A percentile compares a stretch with the other conserved stretches of the same genome.
These are phyloP conservation scores for Vanrija pseudolonga DNA, from an alignment of 1,284 basidiomycete species.

Conservation along the genomic window DNA sequence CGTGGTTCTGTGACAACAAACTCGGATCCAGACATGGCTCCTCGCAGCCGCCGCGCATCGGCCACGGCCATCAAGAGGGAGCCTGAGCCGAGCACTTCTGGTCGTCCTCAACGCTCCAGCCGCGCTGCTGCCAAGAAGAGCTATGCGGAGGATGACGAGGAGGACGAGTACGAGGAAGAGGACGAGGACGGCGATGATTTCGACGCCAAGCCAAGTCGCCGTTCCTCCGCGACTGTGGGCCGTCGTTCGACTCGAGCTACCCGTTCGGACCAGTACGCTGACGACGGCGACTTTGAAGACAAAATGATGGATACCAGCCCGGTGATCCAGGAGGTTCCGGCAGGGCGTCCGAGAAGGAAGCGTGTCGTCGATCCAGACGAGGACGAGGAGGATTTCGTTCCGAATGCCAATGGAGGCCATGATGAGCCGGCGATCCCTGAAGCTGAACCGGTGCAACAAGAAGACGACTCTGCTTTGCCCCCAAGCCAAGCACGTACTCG, in stretches of 20 bases:
- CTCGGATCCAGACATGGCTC: background rate
- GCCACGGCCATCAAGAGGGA: constrained; percentile 1
- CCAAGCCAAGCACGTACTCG: background rate
- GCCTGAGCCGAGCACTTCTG: background rate
- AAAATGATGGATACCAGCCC: constrained; percentile 20
- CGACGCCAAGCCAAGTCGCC: background rate
- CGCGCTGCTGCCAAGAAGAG: constrained; percentile 2
- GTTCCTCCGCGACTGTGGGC: constrained; percentile 40
- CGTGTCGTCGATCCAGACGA: constrained; percentile 32
- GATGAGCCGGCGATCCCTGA: background rate
- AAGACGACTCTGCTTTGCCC: no score
- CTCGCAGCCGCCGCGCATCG: background rate
- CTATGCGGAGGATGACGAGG: constrained; percentile 24
- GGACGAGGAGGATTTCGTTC: constrained; percentile 23
- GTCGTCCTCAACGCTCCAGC: constrained; percentile 11
- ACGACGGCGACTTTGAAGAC: constrained; percentile 32
- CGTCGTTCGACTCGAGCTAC: constrained; percentile 32
- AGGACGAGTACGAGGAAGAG: constrained; percentile 14
- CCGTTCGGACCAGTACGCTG: constrained; percentile 47
- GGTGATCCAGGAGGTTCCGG: constrained; percentile 5
- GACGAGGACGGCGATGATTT: constrained; percentile 8
- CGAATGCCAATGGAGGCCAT: background rate
- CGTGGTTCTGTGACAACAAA: background rate
- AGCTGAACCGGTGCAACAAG: no score
- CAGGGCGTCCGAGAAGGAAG: constrained; percentile 20